These are phyloP conservation scores for Globisporangium emineosum DNA, from an alignment of 352 stramenopile species.

Conservation along the genomic window DNA sequence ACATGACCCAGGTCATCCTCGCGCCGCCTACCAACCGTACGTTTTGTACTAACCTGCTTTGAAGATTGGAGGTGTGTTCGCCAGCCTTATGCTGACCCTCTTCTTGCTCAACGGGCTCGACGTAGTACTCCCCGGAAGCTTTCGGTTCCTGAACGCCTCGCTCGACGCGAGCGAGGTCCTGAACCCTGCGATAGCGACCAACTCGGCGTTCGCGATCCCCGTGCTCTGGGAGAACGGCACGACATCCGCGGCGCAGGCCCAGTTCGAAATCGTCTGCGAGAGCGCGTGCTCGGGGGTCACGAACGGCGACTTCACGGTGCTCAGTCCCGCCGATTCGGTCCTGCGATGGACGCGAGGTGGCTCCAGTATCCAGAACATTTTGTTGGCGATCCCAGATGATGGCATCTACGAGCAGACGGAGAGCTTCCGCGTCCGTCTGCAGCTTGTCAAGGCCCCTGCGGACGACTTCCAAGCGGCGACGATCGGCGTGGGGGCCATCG, in stretches of 20 bases:
- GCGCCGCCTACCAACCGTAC: slow-evolving; percentile 50
- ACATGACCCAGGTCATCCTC: slow-evolving; percentile 42
- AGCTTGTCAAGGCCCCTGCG: slow-evolving; percentile 24
- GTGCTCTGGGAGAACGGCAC: slow-evolving; percentile 62
- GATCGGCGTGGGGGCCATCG: slow-evolving; percentile 33
- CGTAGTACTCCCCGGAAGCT: slow-evolving; percentile 55
- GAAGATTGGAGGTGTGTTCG: too few species aligned
- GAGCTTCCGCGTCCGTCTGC: slow-evolving; percentile 43
- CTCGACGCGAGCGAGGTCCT: slow-evolving; percentile 34
- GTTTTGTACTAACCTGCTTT: not conserved
- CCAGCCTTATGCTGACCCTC: not conserved
- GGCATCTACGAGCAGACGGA: slow-evolving; percentile 49
- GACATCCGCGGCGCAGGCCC: slow-evolving; percentile 35
- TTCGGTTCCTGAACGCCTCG: slow-evolving; percentile 40
- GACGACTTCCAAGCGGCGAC: not conserved
- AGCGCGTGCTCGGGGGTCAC: slow-evolving; percentile 28
- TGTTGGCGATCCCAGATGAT: slow-evolving; percentile 41
- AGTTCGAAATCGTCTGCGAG: slow-evolving; percentile 43
- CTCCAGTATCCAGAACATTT: slow-evolving; percentile 37
- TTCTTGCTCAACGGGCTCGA: too few species aligned
- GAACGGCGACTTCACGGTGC: slow-evolving; percentile 37
- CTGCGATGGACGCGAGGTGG: slow-evolving; percentile 46
- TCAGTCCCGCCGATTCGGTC: slow-evolving; percentile 25
- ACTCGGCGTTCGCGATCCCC: slow-evolving; percentile 29
- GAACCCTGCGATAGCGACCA: not conserved